Percentiles rank a stretch among this genome's conserved stretches.
phyloP scores from a whole-genome alignment of 2,329 filamentous ascomycete species.

The Fusarium sp. region DNA sequence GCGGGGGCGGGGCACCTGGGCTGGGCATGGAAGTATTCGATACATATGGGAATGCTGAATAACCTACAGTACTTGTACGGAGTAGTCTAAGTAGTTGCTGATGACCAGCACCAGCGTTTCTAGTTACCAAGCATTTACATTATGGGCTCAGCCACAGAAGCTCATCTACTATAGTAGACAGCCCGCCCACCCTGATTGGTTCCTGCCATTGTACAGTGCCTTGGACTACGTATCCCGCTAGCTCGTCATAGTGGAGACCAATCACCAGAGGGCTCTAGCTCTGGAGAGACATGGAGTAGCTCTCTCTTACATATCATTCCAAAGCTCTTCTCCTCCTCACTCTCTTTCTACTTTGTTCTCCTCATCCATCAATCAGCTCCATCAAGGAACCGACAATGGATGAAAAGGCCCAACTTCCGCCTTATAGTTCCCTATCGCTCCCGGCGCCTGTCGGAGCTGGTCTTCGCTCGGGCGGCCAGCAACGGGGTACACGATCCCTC shows the following conservation, averaged over 20 bases:
- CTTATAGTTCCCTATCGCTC: constrained; percentile 53
- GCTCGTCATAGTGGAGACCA: constrained; percentile 33
- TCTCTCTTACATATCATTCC: constrained; percentile 21
- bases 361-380: neutral
- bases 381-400: constrained; percentile 39
- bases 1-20: too few species aligned
- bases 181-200: neutral
- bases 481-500: constrained; percentile 43
- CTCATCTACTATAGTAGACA: too few species aligned
- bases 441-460: constrained; percentile 30
- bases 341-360: neutral
- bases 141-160: constrained; percentile 5
- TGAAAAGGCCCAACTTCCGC: constrained; percentile 57
- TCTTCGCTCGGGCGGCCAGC: neutral
- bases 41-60: too few species aligned
- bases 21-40: too few species aligned
- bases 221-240: constrained; percentile 7
- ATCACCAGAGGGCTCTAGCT: constrained; percentile 35
- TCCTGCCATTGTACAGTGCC: neutral
- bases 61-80: too few species aligned
- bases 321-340: constrained; percentile 11
- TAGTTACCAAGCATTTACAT: too few species aligned
- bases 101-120: too few species aligned
- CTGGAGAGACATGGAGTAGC: constrained; percentile 9
- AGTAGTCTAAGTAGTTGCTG: too few species aligned